Percentiles rank a stretch among this genome's conserved stretches.
Evolutionary conservation across 345 rosid species (phyloP).

Genomic region (Pseudoturritis turrita): DNA sequence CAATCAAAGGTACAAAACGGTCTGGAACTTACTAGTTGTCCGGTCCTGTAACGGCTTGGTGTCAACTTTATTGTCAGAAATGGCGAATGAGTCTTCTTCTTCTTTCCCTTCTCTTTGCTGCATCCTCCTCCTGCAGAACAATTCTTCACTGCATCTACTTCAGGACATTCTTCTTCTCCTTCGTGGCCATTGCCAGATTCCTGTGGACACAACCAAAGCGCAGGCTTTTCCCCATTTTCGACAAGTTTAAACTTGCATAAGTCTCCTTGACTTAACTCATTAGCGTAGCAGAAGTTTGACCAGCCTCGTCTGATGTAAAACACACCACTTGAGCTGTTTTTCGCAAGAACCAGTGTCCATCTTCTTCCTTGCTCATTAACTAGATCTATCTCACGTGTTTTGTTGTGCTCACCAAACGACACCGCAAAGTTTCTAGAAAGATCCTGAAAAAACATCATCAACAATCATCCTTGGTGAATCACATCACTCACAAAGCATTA

Average conservation of each 20-base stretch:
- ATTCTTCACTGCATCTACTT: neutral
- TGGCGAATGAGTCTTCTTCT: neutral
- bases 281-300: conserved; percentile 9
- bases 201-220: conserved; percentile 11
- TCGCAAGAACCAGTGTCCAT: conserved; percentile 12
- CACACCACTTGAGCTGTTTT: conserved; percentile 22
- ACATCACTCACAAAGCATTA: neutral
- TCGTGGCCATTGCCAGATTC: neutral
- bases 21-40: conserved; percentile 25
- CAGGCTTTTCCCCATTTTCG: conserved; percentile 14
- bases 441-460: conserved; percentile 19
- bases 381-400: conserved; percentile 11
- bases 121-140: conserved; percentile 8
- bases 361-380: conserved; percentile 12
- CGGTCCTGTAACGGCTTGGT: conserved; percentile 2
- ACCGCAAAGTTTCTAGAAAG: neutral
- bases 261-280: conserved; percentile 7
- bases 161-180: neutral
- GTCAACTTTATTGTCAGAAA: neutral
- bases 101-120: neutral
- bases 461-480: neutral
- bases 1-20: neutral
- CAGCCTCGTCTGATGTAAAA: conserved; percentile 30
- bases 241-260: conserved; percentile 3
- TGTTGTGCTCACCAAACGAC: neutral